Percentiles rank a stretch among this genome's conserved stretches.
Conservation (phyloP, 176 grass and related monocot genomes). For the Avena insularis region DNA sequence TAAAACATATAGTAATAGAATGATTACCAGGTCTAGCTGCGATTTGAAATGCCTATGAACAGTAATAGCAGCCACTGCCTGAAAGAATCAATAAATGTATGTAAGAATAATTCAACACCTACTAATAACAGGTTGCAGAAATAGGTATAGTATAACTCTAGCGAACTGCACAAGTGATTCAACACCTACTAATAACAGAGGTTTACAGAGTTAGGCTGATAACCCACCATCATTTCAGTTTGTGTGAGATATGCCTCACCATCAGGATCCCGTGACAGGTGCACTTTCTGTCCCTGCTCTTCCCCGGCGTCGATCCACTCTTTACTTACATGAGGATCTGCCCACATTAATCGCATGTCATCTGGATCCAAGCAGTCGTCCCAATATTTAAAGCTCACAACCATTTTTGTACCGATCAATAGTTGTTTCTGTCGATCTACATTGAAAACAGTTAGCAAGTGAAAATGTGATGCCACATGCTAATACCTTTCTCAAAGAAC, state of each 20-base stretch:
- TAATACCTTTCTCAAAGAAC: neutral
- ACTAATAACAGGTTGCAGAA: neutral
- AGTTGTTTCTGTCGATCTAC: constrained; percentile 14
- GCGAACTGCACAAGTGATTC: neutral
- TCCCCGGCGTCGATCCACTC: constrained; percentile 93
- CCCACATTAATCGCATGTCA: constrained; percentile 84
- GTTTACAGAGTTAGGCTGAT: constrained; percentile 17
- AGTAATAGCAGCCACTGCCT: constrained; percentile 79
- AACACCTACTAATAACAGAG: neutral
- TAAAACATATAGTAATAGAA: constrained; percentile 45
- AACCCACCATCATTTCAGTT: constrained; percentile 84
- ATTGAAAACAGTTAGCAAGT: neutral
- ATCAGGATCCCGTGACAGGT: constrained; percentile 91
- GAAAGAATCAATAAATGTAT: constrained; percentile 38
- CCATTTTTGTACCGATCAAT: constrained; percentile 55
- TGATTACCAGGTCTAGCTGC: constrained; percentile 74
- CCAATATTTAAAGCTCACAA: constrained; percentile 92
- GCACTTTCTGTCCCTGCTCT: constrained; percentile 75
- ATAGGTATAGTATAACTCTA: constrained; percentile 16
- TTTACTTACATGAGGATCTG: constrained; percentile 71
- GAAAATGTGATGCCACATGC: neutral
- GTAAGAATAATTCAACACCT: constrained; percentile 16
- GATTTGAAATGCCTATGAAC: constrained; percentile 86
- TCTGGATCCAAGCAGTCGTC: constrained; percentile 86
- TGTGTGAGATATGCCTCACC: constrained; percentile 90